These are phyloP conservation scores for Microcera coccophila DNA, from an alignment of 2,329 filamentous ascomycete genomes.

Conservation along the genomic window DNA sequence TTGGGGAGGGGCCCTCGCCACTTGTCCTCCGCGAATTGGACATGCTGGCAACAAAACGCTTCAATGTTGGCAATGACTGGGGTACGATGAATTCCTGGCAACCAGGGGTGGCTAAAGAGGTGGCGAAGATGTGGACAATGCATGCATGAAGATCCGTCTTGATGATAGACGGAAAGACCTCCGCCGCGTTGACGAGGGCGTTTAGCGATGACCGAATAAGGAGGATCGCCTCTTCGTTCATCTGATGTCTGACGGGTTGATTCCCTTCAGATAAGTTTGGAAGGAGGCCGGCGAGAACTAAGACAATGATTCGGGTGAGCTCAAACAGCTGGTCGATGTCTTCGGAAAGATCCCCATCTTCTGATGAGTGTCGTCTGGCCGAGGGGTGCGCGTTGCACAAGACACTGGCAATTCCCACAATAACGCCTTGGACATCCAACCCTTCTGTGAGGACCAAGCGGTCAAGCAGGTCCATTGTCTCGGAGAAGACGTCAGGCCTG, in stretches of 20 bases:
- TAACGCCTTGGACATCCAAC: constrained; percentile 81
- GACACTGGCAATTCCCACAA: constrained; percentile 89
- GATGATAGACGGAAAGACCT: constrained; percentile 94
- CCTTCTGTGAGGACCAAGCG: constrained; percentile 88
- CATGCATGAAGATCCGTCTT: constrained; percentile 94
- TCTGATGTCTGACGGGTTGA: constrained; percentile 65
- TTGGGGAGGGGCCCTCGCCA: constrained; percentile 45
- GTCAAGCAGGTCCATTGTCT: constrained; percentile 94
- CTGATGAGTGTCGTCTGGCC: constrained; percentile 54
- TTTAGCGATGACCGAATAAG: constrained; percentile 78
- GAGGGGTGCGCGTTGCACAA: constrained; percentile 89
- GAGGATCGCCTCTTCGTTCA: constrained; percentile 81
- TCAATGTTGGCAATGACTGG: constrained; percentile 84
- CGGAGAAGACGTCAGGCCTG: constrained; percentile 89
- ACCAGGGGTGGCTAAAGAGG: constrained; percentile 75
- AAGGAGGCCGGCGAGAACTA: constrained; percentile 82
- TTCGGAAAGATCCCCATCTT: constrained; percentile 80
- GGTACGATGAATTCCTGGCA: constrained; percentile 89
- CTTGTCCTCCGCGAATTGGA: constrained; percentile 43
- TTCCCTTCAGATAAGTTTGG: constrained; percentile 72
- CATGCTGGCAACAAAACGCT: constrained; percentile 81
- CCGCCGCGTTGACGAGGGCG: constrained; percentile 87
- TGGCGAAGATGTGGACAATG: constrained; percentile 94
- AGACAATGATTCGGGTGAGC: constrained; percentile 89
- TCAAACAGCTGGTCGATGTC: constrained; percentile 98